Percentiles rank a stretch among this genome's conserved stretches.
These are phyloP conservation scores for Abortiporus biennis DNA, from an alignment of 1,284 basidiomycete species.

Conservation along the genomic window DNA sequence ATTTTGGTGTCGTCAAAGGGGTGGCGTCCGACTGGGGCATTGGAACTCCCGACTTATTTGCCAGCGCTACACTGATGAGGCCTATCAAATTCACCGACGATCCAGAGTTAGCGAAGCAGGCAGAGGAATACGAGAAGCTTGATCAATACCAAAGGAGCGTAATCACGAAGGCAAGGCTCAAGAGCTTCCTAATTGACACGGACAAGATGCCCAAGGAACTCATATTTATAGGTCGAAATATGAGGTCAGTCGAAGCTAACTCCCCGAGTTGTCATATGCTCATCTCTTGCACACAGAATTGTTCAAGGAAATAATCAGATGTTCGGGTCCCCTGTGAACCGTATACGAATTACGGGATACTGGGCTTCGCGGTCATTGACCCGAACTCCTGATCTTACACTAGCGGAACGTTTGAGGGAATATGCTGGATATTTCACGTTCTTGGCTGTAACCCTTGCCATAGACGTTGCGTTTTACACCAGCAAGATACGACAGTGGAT, in stretches of 20 bases:
- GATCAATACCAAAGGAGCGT: conserved; percentile 60
- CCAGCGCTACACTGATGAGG: conserved; percentile 63
- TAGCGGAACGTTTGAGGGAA: conserved; percentile 37
- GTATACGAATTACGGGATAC: conserved; percentile 78
- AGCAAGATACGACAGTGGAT: conserved; percentile 46
- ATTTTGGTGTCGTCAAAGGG: conserved; percentile 37
- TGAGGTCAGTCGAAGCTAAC: conserved; percentile 53
- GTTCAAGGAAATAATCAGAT: conserved; percentile 76
- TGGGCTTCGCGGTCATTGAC: conserved; percentile 59
- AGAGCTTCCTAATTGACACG: conserved; percentile 56
- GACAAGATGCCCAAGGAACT: conserved; percentile 72
- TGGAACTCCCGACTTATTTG: conserved; percentile 72
- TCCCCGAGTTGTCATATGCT: background rate
- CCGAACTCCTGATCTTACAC: conserved; percentile 29
- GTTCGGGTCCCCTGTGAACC: conserved; percentile 79
- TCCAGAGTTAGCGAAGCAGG: conserved; percentile 18
- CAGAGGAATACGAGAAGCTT: conserved; percentile 25
- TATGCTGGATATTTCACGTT: conserved; percentile 49
- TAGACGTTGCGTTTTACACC: conserved; percentile 54
- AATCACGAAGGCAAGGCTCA: conserved; percentile 58
- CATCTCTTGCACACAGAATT: conserved; percentile 32
- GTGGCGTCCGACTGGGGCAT: conserved; percentile 77
- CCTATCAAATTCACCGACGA: conserved; percentile 41
- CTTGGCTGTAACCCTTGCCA: conserved; percentile 43
- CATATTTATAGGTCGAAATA: conserved; percentile 79